phyloP scores from a whole-genome alignment of 2,329 filamentous ascomycete species.

The Claviceps quebecensis region DNA sequence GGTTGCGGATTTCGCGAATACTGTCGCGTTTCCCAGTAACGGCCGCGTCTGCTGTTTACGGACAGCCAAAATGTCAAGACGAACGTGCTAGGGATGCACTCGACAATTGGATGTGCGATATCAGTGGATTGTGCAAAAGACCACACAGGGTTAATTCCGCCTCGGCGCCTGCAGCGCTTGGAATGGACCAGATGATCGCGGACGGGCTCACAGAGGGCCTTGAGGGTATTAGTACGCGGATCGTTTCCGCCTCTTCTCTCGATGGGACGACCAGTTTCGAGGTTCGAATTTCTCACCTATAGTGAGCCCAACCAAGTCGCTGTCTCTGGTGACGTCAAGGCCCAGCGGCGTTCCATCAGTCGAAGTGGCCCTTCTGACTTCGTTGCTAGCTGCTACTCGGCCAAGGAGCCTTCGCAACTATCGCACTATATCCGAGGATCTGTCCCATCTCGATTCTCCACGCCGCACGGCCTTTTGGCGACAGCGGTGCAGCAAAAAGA shows the following conservation, averaged over 20 bases:
- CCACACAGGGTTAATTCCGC: too few relatives aligned
- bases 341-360: slow-evolving; percentile 31
- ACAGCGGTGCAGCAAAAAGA: slow-evolving; percentile 27
- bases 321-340: slow-evolving; percentile 6
- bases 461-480: slow-evolving; percentile 24
- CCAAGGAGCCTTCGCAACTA: slow-evolving; percentile 27
- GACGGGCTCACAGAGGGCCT: slow-evolving; percentile 9
- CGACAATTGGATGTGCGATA: too few relatives aligned
- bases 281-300: slow-evolving; percentile 15
- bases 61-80: too few relatives aligned
- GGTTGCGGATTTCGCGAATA: too few relatives aligned
- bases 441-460: slow-evolving; percentile 28
- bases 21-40: too few relatives aligned
- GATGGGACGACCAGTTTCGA: slow-evolving; percentile 15
- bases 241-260: slow-evolving; percentile 8
- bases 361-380: slow-evolving; percentile 35
- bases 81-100: too few relatives aligned
- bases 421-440: slow-evolving; percentile 26
- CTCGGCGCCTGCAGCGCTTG: too few relatives aligned
- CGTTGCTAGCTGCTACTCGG: slow-evolving; percentile 31
- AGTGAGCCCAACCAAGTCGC: slow-evolving; percentile 10
- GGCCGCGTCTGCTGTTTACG: too few relatives aligned
- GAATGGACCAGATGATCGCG: too few relatives aligned
- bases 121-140: too few relatives aligned
- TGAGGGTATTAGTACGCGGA: neutral